These are phyloP conservation scores for Penicillium sp. DNA, from an alignment of 2,329 filamentous ascomycete genomes.

Conservation along the genomic window DNA sequence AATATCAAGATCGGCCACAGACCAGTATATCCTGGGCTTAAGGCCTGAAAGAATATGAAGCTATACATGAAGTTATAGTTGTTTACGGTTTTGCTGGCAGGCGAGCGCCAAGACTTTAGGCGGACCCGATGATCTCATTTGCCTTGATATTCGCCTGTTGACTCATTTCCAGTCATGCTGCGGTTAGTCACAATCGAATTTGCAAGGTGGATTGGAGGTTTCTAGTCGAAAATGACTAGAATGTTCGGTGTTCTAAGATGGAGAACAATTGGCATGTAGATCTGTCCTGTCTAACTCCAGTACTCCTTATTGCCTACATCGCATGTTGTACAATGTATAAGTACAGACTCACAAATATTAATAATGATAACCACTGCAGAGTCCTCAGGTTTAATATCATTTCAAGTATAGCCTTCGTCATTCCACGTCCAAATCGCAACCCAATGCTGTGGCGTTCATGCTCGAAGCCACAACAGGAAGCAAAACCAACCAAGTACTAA, in stretches of 20 bases:
- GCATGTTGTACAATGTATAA: neutral
- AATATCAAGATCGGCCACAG: neutral
- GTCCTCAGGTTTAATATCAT: neutral
- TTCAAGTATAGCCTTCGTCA: neutral
- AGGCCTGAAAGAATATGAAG: slow-evolving; percentile 1
- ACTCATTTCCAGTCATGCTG: slow-evolving; percentile 5
- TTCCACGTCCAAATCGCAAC: neutral
- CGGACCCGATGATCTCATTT: slow-evolving; percentile 7
- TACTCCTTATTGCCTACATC: neutral
- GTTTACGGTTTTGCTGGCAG: neutral
- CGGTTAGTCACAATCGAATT: neutral
- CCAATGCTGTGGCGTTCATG: neutral
- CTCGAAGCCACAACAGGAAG: neutral
- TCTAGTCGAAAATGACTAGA: neutral
- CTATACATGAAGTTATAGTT: slow-evolving; percentile 3
- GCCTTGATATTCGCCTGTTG: neutral
- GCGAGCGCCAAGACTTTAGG: slow-evolving; percentile 4
- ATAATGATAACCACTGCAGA: neutral
- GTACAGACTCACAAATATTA: neutral
- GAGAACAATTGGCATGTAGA: neutral
- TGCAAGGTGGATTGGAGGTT: neutral
- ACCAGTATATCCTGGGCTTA: neutral
- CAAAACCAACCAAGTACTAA: too few species aligned
- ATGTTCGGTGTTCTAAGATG: neutral
- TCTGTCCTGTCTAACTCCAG: neutral